Base-by-base conservation (phyloP, 768 basidiomycete species). In the Xerocomellus amylosporus region DNA sequence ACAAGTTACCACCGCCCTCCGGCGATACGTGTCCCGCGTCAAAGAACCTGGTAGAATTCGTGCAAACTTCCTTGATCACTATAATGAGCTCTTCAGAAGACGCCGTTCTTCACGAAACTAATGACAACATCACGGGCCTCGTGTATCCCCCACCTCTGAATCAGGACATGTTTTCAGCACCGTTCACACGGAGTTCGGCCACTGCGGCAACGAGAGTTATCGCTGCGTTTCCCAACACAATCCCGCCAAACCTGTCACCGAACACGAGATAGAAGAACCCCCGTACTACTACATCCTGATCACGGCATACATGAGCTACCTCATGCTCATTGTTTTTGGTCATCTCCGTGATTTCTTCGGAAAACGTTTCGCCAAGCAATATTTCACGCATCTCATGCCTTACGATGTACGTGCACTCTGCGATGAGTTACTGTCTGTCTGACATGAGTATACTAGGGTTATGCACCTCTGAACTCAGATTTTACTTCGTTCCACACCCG, bases 401-500 rank as follows among this genome's bases (percentile, higher is more conserved):
- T 76, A 80, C 59, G 78, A 93, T 63, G 95, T 96, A 67, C 73
- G 93, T 79, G 1, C n/a, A 51, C 33, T 36, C 17, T 20, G 20
- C 47, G 0, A 17, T 53, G 33, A n/a, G 51, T 54, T 41, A 14
- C 5, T 48, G 26, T 52, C 38, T 54, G 39, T 45, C 49, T 64
- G 15, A 62, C 46, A 31, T 13, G 17, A 30, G 0, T 22, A 15
- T 46, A n/a, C 39, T 70, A 98, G 93, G 97, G 96, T 53, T 95
- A 97, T 66, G 96, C 95, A 2, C 90, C 97, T 6, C 80, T 98
- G 56, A 96, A 93, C 74, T 97, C 94, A 9, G 97, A 98, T 71
- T 98, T 98, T 62, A 96, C 98, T 72, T 98, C 97, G 7, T 99
- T 98, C 77, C 98, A 98, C 79, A 96, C 95, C 55, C 92, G 96